These are phyloP conservation scores for Lojkania enalia DNA, from an alignment of 2,329 filamentous ascomycete species.

Conservation along the genomic window DNA sequence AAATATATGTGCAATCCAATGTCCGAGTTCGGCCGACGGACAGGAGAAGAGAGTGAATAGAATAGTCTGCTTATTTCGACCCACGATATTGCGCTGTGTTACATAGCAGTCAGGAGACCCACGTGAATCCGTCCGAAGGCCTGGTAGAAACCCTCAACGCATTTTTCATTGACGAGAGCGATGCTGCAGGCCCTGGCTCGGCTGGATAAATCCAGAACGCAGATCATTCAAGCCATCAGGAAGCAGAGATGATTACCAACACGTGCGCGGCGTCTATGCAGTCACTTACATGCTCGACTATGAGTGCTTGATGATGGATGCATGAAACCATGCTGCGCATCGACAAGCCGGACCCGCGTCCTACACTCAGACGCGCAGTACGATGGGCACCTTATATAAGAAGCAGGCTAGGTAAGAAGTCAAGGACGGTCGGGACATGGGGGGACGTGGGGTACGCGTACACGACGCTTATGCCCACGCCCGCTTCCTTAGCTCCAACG, in stretches of 20 bases:
- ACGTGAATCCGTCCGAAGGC: neutral
- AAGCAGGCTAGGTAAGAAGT: too few relatives aligned
- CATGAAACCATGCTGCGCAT: too few relatives aligned
- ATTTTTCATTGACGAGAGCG: too few relatives aligned
- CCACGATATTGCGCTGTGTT: neutral
- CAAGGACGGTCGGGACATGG: too few relatives aligned
- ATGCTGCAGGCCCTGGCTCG: neutral
- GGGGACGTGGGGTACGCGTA: too few relatives aligned
- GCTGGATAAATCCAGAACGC: neutral
- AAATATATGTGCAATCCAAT: neutral
- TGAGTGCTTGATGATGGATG: too few relatives aligned
- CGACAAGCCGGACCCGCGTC: too few relatives aligned
- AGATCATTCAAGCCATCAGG: neutral
- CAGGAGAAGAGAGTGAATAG: neutral
- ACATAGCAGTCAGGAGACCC: neutral
- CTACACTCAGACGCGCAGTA: too few relatives aligned
- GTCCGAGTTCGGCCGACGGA: neutral
- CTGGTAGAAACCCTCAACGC: neutral
- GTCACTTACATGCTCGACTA: too few relatives aligned
- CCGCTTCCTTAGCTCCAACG: too few relatives aligned
- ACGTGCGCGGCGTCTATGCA: neutral
- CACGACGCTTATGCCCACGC: too few relatives aligned
- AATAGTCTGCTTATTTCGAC: slow-evolving; percentile 1
- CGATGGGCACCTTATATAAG: too few relatives aligned
- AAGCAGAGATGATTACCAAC: neutral